phyloP scores from a whole-genome alignment of 2,329 filamentous ascomycete genomes.

The Pseudogymnoascus sp. region DNA sequence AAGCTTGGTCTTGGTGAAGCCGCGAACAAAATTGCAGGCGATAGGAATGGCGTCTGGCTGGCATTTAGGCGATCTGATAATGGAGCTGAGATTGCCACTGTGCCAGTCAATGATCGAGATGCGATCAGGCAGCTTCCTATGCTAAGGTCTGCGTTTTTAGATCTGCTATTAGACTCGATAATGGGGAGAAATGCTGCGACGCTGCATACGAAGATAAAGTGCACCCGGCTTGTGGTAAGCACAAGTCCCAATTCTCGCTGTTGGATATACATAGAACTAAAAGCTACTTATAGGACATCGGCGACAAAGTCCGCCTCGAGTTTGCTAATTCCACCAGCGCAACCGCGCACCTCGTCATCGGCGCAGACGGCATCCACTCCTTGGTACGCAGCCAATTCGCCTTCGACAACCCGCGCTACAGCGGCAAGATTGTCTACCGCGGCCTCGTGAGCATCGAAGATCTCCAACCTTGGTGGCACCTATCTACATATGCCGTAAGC shows the following conservation, averaged over 20 bases:
- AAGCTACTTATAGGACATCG: not conserved
- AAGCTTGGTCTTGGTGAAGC: conserved; percentile 27
- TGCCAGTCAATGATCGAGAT: conserved; percentile 20
- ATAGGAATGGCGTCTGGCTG: conserved; percentile 27
- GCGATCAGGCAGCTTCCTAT: too few species aligned
- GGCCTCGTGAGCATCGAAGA: conserved; percentile 17
- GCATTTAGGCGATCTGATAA: conserved; percentile 30
- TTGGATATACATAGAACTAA: not conserved
- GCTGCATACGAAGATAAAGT: conserved; percentile 24
- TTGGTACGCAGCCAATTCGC: not conserved
- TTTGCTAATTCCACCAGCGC: not conserved
- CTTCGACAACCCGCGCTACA: conserved; percentile 17
- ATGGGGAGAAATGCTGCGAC: conserved; percentile 19
- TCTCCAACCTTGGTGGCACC: conserved; percentile 18
- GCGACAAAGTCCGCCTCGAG: not conserved
- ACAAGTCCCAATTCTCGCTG: too few species aligned
- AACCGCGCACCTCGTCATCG: conserved; percentile 3
- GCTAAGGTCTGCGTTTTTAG: conserved; percentile 22
- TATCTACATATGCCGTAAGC: conserved; percentile 19
- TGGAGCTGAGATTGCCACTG: conserved; percentile 26
- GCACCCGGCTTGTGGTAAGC: conserved; percentile 14
- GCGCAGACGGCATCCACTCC: not conserved
- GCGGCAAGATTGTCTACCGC: conserved; percentile 22
- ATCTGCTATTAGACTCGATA: conserved; percentile 20
- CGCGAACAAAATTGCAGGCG: conserved; percentile 25